Conservation (phyloP, 148 eudicot species). For the Mesembryanthemum crystallinum region DNA sequence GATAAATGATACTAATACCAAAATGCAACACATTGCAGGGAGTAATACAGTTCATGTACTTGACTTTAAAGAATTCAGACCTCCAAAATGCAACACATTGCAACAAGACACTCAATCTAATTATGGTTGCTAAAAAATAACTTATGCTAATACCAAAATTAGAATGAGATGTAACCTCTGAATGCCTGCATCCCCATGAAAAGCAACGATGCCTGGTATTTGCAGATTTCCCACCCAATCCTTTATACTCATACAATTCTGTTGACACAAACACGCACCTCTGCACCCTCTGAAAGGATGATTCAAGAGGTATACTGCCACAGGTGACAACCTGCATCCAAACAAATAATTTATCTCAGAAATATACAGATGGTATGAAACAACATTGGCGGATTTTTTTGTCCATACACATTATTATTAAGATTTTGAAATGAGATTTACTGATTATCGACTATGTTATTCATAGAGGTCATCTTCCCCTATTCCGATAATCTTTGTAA, state of each 20-base stretch:
- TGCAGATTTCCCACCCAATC: slow-evolving; percentile 76
- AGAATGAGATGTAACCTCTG: slow-evolving; percentile 62
- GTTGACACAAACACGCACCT: slow-evolving; percentile 85
- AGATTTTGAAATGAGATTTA: neutral
- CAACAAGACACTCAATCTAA: neutral
- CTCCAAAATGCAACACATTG: neutral
- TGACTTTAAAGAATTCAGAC: neutral
- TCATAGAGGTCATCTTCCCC: neutral
- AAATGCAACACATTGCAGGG: no score
- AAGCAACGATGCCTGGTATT: slow-evolving; percentile 63
- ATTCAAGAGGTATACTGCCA: slow-evolving; percentile 90
- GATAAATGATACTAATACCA: no score
- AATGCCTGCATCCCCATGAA: slow-evolving; percentile 85
- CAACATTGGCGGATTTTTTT: neutral
- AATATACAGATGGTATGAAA: neutral
- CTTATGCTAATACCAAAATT: neutral
- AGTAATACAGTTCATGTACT: neutral
- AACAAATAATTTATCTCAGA: neutral
- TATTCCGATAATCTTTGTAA: neutral
- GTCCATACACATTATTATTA: neutral
- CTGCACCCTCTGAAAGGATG: slow-evolving; percentile 78
- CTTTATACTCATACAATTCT: slow-evolving; percentile 74
- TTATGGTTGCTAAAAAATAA: neutral
- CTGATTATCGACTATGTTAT: neutral
- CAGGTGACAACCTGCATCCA: slow-evolving; percentile 81